These are phyloP conservation scores for Uronychia setigera DNA, from an alignment of 73 alveolate genomes.

Conservation along the genomic window DNA sequence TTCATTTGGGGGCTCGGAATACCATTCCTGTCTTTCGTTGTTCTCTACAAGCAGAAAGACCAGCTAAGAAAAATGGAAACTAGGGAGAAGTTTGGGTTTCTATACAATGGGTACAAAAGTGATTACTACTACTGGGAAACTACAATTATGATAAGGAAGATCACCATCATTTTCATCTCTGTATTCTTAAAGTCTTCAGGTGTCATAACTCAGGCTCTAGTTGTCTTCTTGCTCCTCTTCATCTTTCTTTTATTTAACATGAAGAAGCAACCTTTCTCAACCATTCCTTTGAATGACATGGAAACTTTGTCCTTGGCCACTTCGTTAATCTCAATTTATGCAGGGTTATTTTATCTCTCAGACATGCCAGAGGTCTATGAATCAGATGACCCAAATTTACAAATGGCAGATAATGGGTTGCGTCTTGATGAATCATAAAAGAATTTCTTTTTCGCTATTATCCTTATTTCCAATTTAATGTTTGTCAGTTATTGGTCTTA, in stretches of 20 bases:
- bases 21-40: conserved; percentile 45
- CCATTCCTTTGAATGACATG: conserved; percentile 36
- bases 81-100: conserved; percentile 71
- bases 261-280: conserved; percentile 38
- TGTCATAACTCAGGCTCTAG: conserved; percentile 64
- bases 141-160: conserved; percentile 53
- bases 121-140: conserved; percentile 74
- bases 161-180: conserved; percentile 45
- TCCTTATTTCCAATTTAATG: conserved; percentile 11
- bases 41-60: conserved; percentile 26
- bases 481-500: conserved; percentile 51
- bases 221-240: conserved; percentile 49
- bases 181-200: conserved; percentile 47
- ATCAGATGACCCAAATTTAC: conserved; percentile 7
- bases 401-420: conserved; percentile 9
- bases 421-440: background rate
- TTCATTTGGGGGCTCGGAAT: conserved; percentile 73
- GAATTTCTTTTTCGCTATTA: conserved; percentile 7
- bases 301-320: conserved; percentile 44
- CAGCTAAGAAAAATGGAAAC: conserved; percentile 23
- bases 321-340: conserved; percentile 46
- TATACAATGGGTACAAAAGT: conserved; percentile 67
- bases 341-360: conserved; percentile 59
- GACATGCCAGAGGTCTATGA: conserved; percentile 26
- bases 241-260: conserved; percentile 30